phyloP scores from a whole-genome alignment of 192 early-diverging fungal species.

The Linnemannia elongata region DNA sequence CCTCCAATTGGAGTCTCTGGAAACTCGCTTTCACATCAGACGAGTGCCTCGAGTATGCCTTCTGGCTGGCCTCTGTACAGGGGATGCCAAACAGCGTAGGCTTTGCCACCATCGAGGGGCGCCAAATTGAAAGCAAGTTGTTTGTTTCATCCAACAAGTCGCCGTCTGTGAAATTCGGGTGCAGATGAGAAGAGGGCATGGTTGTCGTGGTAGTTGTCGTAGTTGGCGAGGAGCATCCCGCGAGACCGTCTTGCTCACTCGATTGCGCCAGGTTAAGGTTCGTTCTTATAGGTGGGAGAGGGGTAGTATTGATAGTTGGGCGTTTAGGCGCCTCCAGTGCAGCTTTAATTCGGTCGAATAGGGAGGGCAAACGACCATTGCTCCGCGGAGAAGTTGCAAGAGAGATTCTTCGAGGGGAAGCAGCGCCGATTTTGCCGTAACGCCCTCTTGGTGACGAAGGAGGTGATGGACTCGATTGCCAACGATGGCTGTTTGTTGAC shows the following conservation, averaged over 20 bases:
- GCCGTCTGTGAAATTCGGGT: neutral
- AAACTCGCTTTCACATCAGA: slow-evolving; percentile 23
- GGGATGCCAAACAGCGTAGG: slow-evolving; percentile 35
- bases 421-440: neutral
- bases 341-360: slow-evolving; percentile 48
- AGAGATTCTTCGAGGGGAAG: slow-evolving; percentile 24
- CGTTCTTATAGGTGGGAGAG: neutral
- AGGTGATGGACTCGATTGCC: neutral
- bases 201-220: neutral
- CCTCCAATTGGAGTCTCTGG: slow-evolving; percentile 25
- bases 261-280: slow-evolving; percentile 1
- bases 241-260: neutral
- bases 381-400: slow-evolving; percentile 37
- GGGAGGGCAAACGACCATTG: slow-evolving; percentile 18
- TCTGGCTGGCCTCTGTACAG: slow-evolving; percentile 28
- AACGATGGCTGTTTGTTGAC: neutral
- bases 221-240: neutral
- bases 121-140: neutral
- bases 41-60: slow-evolving; percentile 38
- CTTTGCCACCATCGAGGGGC: neutral
- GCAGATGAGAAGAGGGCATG: neutral
- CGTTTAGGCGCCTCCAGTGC: slow-evolving; percentile 35
- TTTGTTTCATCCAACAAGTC: neutral
- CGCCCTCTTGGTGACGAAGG: neutral
- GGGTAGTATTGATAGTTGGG: slow-evolving; percentile 24